These are phyloP conservation scores for Penicillium diatomitis DNA, from an alignment of 495 filamentous ascomycete species.

Conservation along the genomic window DNA sequence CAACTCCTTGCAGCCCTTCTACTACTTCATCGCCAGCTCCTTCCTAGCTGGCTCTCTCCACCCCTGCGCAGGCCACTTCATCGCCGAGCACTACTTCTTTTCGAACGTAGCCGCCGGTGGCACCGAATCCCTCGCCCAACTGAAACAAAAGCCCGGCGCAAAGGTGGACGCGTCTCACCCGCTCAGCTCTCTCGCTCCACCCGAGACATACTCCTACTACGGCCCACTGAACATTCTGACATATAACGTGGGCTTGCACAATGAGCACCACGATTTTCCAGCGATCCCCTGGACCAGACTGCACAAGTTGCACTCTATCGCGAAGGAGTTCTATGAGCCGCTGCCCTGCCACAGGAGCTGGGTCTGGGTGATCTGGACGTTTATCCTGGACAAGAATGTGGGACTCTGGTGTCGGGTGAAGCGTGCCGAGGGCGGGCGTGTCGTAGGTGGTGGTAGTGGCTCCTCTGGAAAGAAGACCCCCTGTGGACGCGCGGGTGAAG, in stretches of 20 bases:
- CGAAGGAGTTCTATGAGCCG: slow-evolving; percentile 84
- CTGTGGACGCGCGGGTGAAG: slow-evolving; percentile 35
- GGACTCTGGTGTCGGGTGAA: slow-evolving; percentile 90
- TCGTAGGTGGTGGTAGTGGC: slow-evolving; percentile 42
- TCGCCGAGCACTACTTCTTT: slow-evolving; percentile 99
- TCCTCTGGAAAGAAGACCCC: slow-evolving; percentile 3
- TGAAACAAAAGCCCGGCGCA: slow-evolving; percentile 17
- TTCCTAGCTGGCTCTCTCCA: slow-evolving; percentile 93
- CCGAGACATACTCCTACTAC: slow-evolving; percentile 98
- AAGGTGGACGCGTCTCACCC: slow-evolving; percentile 28
- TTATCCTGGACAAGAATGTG: slow-evolving; percentile 80
- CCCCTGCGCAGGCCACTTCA: slow-evolving; percentile 95
- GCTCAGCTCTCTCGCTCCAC: slow-evolving; percentile 46
- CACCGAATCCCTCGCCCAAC: slow-evolving; percentile 43
- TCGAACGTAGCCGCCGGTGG: slow-evolving; percentile 51
- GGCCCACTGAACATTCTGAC: slow-evolving; percentile 84
- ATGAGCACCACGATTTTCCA: slow-evolving; percentile 98
- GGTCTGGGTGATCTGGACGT: slow-evolving; percentile 89
- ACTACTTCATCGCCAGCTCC: slow-evolving; percentile 74
- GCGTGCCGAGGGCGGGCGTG: slow-evolving; percentile 69
- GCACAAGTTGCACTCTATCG: slow-evolving; percentile 64
- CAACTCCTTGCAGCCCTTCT: slow-evolving; percentile 47
- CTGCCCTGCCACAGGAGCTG: slow-evolving; percentile 84
- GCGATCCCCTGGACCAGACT: slow-evolving; percentile 91
- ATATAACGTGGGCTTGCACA: slow-evolving; percentile 95